Evolutionary conservation across 139 green algal genomes (phyloP).

Genomic region (Pleodorina starrii): DNA sequence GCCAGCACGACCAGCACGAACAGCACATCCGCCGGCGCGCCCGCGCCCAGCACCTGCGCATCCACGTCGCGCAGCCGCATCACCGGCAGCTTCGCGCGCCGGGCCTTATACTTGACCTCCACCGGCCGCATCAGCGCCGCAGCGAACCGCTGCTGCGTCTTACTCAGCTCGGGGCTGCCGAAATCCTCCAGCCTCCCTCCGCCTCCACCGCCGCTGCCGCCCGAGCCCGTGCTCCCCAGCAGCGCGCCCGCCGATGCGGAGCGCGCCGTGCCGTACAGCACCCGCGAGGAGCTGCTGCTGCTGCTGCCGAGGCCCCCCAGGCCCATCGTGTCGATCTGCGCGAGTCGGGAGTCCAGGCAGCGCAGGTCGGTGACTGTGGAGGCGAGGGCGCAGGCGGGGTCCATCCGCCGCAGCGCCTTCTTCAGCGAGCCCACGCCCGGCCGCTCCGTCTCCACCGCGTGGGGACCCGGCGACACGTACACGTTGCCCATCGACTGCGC

Average conservation of each 20-base stretch:
- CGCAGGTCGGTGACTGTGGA: slow-evolving; percentile 46
- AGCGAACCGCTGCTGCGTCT: slow-evolving; percentile 28
- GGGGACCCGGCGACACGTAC: slow-evolving; percentile 47
- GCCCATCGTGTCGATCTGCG: slow-evolving; percentile 34
- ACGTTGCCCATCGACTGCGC: slow-evolving; percentile 34
- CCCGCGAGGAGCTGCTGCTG: neutral
- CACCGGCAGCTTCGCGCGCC: slow-evolving; percentile 32
- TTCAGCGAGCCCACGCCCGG: slow-evolving; percentile 42
- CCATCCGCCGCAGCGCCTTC: slow-evolving; percentile 29
- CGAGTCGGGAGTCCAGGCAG: slow-evolving; percentile 30
- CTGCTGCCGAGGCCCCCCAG: no score
- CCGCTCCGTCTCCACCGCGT: slow-evolving; percentile 31
- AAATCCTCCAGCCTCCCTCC: slow-evolving; percentile 37
- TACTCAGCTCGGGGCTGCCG: slow-evolving; percentile 38
- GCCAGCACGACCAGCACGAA: slow-evolving; percentile 57
- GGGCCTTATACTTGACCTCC: slow-evolving; percentile 24
- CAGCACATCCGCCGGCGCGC: slow-evolving; percentile 43
- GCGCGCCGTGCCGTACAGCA: slow-evolving; percentile 48
- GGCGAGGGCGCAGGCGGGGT: neutral
- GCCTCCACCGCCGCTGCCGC: neutral
- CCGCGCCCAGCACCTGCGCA: neutral
- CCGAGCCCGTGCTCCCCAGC: neutral
- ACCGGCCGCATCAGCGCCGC: neutral
- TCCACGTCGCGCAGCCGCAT: slow-evolving; percentile 38
- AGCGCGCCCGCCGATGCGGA: slow-evolving; percentile 20